phyloP scores from a whole-genome alignment of 2,329 filamentous ascomycete species.

The Penicillium psychrosexuale region DNA sequence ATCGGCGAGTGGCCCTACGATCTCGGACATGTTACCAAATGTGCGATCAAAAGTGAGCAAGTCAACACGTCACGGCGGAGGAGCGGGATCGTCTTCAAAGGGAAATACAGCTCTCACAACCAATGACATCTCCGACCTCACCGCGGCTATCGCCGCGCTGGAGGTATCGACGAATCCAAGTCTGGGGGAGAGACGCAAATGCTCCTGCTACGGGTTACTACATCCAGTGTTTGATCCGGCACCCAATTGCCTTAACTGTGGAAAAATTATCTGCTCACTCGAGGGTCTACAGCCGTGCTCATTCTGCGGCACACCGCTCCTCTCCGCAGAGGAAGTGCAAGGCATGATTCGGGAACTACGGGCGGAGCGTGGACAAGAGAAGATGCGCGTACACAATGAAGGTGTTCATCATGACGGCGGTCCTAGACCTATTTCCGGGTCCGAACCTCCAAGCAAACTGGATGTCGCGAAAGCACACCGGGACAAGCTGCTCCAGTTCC shows the following conservation, averaged over 20 bases:
- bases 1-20: constrained; percentile 72
- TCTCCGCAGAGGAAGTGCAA: constrained; percentile 71
- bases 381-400: constrained; percentile 74
- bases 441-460: constrained; percentile 52
- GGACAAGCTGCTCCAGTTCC: constrained; percentile 76
- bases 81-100: constrained; percentile 66
- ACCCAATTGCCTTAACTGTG: constrained; percentile 87
- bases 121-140: constrained; percentile 55
- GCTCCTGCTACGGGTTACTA: constrained; percentile 81
- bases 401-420: constrained; percentile 37
- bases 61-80: constrained; percentile 66
- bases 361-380: constrained; percentile 82
- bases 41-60: constrained; percentile 57
- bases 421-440: constrained; percentile 25
- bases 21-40: constrained; percentile 69
- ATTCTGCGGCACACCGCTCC: constrained; percentile 73
- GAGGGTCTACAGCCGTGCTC: constrained; percentile 94
- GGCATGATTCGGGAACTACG: constrained; percentile 80
- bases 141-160: constrained; percentile 78
- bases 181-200: constrained; percentile 63
- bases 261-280: constrained; percentile 92
- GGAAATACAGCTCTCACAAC: constrained; percentile 34
- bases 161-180: constrained; percentile 90
- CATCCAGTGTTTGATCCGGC: constrained; percentile 88
- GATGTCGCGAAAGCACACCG: constrained; percentile 72